Base-by-base conservation (phyloP, 2,329 filamentous ascomycete species). In the Penicillium sp. region DNA sequence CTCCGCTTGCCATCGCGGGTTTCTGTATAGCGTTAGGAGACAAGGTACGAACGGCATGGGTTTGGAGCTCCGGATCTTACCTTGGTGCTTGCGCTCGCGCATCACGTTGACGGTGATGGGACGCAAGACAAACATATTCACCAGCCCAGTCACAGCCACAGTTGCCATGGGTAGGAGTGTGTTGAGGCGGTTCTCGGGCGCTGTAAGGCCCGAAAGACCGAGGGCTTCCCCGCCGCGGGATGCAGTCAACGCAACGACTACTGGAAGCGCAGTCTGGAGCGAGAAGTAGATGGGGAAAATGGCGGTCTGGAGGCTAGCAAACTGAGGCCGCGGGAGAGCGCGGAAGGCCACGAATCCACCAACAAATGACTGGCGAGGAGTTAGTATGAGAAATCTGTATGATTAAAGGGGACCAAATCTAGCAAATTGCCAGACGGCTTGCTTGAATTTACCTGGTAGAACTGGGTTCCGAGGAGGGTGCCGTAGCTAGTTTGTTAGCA, bases 1-100 rank as follows among this genome's bases (percentile, higher is more conserved):
- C 87, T 90, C 70, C 88, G 89, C 81, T 96, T 97, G 50, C 91
- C 91, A 70, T 97, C 93, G 65, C 88, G 86, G 57, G 88, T 91
- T 79, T 93, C 92, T 82, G 39, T 5, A 14, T 43, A n/a, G n/a
- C 45, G 41, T 61, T 40, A 62, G 57, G 6, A 13, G 7, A 49
- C 22, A 22, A 22, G 45, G 24, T 18, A 7, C 7, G n/a, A 5
- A 50, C 21, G 39, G n/a, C 53, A n/a, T 34, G 24, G 8, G 24
- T 27, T 27, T 27, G 3, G 24, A 27, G 5, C 24, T 6, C 24
- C 8, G 8, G 24, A 5, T 6, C 81, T 59, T 76, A 90, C 89
- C 89, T 79, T 96, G 93, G 45, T 87, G 83, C 66, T 89, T 89
- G 67, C 92, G 81, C 72, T 89, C 79, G 60, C 80, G 82, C 83